These are phyloP conservation scores for Pleodorina starrii DNA, from an alignment of 139 green algal species.

Conservation along the genomic window DNA sequence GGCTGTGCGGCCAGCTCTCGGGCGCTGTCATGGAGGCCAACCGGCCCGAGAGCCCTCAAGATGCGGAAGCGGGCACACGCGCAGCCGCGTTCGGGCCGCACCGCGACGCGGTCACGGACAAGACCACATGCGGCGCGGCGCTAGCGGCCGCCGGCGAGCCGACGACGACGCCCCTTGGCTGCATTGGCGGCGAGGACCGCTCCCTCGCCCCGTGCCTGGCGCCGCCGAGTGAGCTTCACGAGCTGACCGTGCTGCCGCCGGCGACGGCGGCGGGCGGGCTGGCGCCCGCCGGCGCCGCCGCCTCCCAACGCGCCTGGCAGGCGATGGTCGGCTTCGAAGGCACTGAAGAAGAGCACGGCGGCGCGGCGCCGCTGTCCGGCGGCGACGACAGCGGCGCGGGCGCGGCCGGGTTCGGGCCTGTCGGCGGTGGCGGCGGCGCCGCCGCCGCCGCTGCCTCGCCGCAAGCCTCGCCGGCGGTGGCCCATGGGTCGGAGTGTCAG, in stretches of 20 bases:
- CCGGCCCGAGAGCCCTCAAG: conserved; percentile 51
- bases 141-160: not conserved
- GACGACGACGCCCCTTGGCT: not conserved
- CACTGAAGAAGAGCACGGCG: not conserved
- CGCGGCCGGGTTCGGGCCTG: too few species aligned
- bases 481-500: not conserved
- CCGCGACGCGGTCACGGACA: too few species aligned
- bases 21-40: conserved; percentile 10
- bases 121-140: not conserved
- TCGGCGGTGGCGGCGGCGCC: not conserved
- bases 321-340: not conserved
- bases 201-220: too few species aligned
- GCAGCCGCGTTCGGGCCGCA: not conserved
- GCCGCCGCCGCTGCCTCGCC: not conserved
- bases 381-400: not conserved
- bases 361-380: not conserved
- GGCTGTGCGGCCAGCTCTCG: not conserved
- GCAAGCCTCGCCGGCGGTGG: not conserved
- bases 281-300: not conserved
- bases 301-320: not conserved
- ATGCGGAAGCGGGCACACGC: conserved; percentile 43
- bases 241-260: not conserved
- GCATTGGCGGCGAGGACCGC: not conserved
- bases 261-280: not conserved
- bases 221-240: too few species aligned